A percentile compares a stretch with the other conserved stretches of the same genome.
These are phyloP conservation scores for Diutina mesorugosa DNA, from an alignment of 1,139 yeast species.

Conservation along the genomic window DNA sequence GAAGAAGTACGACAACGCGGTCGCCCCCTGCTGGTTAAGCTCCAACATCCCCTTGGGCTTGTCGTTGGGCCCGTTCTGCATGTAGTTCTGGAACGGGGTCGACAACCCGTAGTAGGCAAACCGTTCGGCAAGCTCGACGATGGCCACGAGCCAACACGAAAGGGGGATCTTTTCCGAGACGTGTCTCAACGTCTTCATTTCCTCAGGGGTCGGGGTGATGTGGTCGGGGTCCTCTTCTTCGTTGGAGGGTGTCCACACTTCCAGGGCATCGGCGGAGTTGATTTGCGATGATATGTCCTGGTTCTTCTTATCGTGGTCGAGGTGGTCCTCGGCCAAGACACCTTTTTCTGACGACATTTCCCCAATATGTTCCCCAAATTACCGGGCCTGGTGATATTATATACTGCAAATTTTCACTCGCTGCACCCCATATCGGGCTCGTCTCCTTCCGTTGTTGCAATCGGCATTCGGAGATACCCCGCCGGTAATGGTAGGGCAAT, in stretches of 20 bases:
- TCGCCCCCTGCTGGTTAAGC: slow-evolving; percentile 24
- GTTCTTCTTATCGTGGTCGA: neutral
- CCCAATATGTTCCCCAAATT: neutral
- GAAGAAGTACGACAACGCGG: slow-evolving; percentile 64
- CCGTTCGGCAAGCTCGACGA: slow-evolving; percentile 73
- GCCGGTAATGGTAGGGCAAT: neutral
- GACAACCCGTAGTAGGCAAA: slow-evolving; percentile 68
- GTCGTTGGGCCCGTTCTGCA: slow-evolving; percentile 39
- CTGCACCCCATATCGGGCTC: neutral
- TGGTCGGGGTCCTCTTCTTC: slow-evolving; percentile 7
- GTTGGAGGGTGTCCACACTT: neutral
- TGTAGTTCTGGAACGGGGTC: slow-evolving; percentile 68
- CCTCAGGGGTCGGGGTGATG: slow-evolving; percentile 24
- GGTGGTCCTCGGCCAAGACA: neutral
- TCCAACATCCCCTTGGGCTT: slow-evolving; percentile 50
- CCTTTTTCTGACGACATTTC: neutral
- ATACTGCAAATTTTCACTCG: neutral
- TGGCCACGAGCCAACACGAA: slow-evolving; percentile 56
- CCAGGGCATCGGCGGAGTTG: neutral
- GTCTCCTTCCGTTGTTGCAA: neutral
- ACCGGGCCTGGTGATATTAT: neutral
- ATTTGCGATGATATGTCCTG: neutral
- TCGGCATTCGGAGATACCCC: neutral
- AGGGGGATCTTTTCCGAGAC: slow-evolving; percentile 26
- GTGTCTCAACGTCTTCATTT: slow-evolving; percentile 26